Conservation (phyloP, 2,329 filamentous ascomycete genomes). For the Talaromyces sp. region DNA sequence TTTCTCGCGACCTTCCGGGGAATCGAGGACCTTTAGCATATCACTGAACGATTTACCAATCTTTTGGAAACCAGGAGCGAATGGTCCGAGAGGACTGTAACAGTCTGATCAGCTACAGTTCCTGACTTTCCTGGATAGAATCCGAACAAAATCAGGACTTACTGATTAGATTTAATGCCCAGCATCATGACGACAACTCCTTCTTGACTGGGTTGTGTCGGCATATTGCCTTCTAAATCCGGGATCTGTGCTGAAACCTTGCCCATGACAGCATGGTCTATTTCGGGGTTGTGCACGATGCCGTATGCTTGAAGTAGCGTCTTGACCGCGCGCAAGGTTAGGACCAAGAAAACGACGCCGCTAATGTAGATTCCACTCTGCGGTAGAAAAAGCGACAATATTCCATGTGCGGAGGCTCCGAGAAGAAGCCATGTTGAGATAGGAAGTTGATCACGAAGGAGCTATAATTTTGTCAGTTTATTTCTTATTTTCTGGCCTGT, state of each 20-base stretch:
- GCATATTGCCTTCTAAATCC: constrained; percentile 8
- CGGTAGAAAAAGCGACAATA: constrained; percentile 1
- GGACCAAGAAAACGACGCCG: neutral
- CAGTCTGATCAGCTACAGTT: neutral
- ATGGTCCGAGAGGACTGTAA: constrained; percentile 40
- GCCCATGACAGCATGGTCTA: constrained; percentile 7
- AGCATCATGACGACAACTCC: constrained; percentile 9
- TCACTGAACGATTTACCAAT: constrained; percentile 33
- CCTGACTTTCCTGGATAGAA: neutral
- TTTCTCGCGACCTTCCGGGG: constrained; percentile 29
- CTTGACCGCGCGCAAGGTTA: neutral
- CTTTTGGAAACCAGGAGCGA: constrained; percentile 42
- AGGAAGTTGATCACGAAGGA: constrained; percentile 13
- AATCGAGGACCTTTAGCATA: constrained; percentile 35
- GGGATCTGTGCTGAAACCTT: constrained; percentile 8
- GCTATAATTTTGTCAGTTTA: constrained; percentile 1
- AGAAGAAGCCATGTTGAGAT: constrained; percentile 14
- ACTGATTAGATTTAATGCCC: constrained; percentile 11
- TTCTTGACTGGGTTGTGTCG: neutral
- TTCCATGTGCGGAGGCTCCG: constrained; percentile 10
- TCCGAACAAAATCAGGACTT: neutral
- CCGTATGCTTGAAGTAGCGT: constrained; percentile 7
- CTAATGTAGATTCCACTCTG: constrained; percentile 2
- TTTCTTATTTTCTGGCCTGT: neutral
- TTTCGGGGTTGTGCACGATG: constrained; percentile 4